Conservation (phyloP, 352 stramenopile genomes). For the Phytophthora colocasiae region DNA sequence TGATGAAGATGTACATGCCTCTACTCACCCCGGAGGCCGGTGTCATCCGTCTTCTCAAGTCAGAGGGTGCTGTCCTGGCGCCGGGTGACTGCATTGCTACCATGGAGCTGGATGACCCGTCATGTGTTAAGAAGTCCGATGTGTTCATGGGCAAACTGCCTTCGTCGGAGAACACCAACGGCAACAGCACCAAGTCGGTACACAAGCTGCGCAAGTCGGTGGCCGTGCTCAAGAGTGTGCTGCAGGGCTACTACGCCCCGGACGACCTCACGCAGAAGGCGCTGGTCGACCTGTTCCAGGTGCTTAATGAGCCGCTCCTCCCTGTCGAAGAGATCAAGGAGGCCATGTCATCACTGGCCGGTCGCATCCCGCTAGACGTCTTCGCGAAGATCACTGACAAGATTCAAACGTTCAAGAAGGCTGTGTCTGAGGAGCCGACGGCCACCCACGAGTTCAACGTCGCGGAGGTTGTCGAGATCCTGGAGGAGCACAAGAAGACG, state of each 20-base stretch:
- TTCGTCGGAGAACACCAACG: slow-evolving; percentile 39
- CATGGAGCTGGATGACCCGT: slow-evolving; percentile 98
- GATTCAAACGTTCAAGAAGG: slow-evolving; percentile 75
- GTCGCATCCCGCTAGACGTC: slow-evolving; percentile 94
- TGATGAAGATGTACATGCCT: slow-evolving; percentile 99
- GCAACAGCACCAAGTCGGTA: slow-evolving; percentile 58
- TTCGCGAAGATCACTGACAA: slow-evolving; percentile 91
- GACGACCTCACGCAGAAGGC: slow-evolving; percentile 87
- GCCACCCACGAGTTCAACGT: slow-evolving; percentile 60
- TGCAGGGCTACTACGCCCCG: slow-evolving; percentile 94
- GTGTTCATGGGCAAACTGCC: slow-evolving; percentile 91
- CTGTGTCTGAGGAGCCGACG: slow-evolving; percentile 39
- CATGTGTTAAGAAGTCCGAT: slow-evolving; percentile 95
- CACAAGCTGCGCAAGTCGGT: slow-evolving; percentile 84
- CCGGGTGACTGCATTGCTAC: slow-evolving; percentile 97
- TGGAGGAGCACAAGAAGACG: slow-evolving; percentile 72
- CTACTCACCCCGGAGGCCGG: slow-evolving; percentile 97
- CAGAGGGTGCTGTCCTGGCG: slow-evolving; percentile 96
- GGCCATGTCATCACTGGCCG: slow-evolving; percentile 95
- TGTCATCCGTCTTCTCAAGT: slow-evolving; percentile 95
- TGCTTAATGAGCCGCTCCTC: slow-evolving; percentile 74
- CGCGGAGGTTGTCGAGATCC: slow-evolving; percentile 54
- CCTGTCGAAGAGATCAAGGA: slow-evolving; percentile 97
- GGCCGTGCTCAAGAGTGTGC: slow-evolving; percentile 89
- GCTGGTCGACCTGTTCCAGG: slow-evolving; percentile 86